Conservation (phyloP, 345 rosid genomes). For the Hevea brasiliensis region DNA sequence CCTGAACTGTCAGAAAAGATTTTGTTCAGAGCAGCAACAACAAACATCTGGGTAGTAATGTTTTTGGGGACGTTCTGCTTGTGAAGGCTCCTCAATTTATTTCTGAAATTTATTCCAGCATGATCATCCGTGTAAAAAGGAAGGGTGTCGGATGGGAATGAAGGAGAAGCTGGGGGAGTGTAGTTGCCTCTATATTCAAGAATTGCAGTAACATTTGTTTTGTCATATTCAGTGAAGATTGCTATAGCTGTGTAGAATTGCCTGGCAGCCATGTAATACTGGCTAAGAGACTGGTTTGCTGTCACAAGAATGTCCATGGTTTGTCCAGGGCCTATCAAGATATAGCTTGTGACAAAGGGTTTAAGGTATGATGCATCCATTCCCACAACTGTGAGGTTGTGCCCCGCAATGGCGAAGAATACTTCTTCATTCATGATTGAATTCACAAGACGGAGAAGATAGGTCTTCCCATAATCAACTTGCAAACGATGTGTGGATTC, state of each 20-base stretch:
- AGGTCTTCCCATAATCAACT: too few species aligned
- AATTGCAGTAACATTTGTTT: slow-evolving; percentile 84
- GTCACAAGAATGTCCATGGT: slow-evolving; percentile 70
- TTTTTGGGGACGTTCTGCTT: slow-evolving; percentile 21
- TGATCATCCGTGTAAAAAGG: slow-evolving; percentile 22
- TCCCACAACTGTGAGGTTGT: too few species aligned
- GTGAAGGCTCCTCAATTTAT: not conserved
- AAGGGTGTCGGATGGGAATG: slow-evolving; percentile 24
- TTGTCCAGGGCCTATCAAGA: slow-evolving; percentile 71
- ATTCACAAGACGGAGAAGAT: too few species aligned
- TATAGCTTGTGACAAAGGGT: slow-evolving; percentile 36
- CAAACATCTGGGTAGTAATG: slow-evolving; percentile 1
- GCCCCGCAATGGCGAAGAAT: too few species aligned
- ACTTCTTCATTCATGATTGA: too few species aligned
- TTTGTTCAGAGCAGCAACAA: not conserved
- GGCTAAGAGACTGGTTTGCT: slow-evolving; percentile 61
- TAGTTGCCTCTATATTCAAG: slow-evolving; percentile 60
- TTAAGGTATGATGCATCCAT: too few species aligned
- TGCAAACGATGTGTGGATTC: too few species aligned
- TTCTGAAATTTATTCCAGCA: slow-evolving; percentile 23
- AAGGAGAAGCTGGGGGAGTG: slow-evolving; percentile 27
- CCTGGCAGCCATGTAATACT: slow-evolving; percentile 76
- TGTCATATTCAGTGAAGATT: slow-evolving; percentile 51
- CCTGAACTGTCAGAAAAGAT: not conserved
- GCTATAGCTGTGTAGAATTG: not conserved